Evolutionary conservation across 768 basidiomycete genomes (phyloP).

Genomic region (Phaffia tasmanica): DNA sequence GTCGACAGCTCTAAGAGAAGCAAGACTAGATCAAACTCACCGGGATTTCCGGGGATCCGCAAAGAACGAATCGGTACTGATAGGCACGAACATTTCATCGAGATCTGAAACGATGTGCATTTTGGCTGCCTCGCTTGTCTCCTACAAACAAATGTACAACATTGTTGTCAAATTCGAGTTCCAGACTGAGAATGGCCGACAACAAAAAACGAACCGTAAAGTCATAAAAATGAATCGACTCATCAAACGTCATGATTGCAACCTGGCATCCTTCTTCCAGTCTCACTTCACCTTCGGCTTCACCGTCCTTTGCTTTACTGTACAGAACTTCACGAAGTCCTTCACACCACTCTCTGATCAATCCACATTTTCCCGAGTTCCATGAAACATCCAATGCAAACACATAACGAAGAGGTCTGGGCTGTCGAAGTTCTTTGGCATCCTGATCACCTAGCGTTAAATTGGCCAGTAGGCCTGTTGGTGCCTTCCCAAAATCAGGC

Average conservation of each 20-base stretch:
- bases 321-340: constrained; percentile 56
- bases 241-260: constrained; percentile 75
- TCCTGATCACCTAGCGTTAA: background rate
- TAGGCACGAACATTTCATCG: constrained; percentile 81
- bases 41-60: constrained; percentile 61
- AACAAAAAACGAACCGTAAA: constrained; percentile 46
- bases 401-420: constrained; percentile 35
- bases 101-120: constrained; percentile 79
- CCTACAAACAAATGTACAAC: constrained; percentile 31
- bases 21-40: constrained; percentile 41
- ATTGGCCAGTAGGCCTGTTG: background rate
- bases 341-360: constrained; percentile 56
- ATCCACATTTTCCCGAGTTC: constrained; percentile 56
- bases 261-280: constrained; percentile 38
- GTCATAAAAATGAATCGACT: constrained; percentile 73
- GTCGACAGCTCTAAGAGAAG: background rate
- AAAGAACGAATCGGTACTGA: constrained; percentile 47
- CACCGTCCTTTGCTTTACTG: constrained; percentile 44
- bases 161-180: background rate
- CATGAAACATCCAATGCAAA: constrained; percentile 77
- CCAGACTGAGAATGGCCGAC: background rate
- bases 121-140: constrained; percentile 45
- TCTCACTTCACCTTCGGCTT: constrained; percentile 41
- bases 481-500: background rate
- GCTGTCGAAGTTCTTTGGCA: background rate